Percentiles rank a stretch among this genome's conserved stretches.
phyloP scores from a whole-genome alignment of 148 eudicot genomes.

The Heliosperma pusillum region DNA sequence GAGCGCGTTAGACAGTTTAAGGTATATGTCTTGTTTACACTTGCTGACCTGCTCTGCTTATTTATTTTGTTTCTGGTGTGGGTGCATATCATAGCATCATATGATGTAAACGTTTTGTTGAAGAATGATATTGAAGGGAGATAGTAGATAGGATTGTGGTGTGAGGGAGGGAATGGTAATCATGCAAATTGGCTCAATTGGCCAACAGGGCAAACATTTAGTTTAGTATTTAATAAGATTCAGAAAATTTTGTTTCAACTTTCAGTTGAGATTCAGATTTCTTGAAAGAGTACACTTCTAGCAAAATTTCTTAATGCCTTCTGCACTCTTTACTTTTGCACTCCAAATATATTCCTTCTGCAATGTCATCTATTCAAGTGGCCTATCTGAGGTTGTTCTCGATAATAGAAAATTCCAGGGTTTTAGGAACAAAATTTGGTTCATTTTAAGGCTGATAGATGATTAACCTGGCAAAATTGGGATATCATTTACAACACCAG shows the following conservation, averaged over 20 bases:
- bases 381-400: not conserved
- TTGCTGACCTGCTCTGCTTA: not conserved
- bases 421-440: not conserved
- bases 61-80: not conserved
- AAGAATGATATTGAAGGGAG: slow-evolving; percentile 2
- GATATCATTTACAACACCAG: not conserved
- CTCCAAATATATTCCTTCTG: not conserved
- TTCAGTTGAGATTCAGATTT: not conserved
- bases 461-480: not conserved
- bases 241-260: not conserved
- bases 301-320: not conserved
- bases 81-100: not conserved
- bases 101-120: too few relatives aligned
- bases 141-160: not conserved
- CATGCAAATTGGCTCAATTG: too few relatives aligned
- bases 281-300: not conserved
- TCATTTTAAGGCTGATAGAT: not conserved
- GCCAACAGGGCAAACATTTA: not conserved
- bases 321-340: not conserved
- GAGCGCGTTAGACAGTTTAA: slow-evolving; percentile 75
- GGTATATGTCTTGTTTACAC: slow-evolving; percentile 39
- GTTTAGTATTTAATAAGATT: not conserved
- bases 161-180: not conserved
- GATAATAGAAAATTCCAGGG: not conserved
- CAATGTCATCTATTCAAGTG: not conserved